Evolutionary conservation across 768 basidiomycete species (phyloP).

Genomic region (Phanerochaete carnosa): DNA sequence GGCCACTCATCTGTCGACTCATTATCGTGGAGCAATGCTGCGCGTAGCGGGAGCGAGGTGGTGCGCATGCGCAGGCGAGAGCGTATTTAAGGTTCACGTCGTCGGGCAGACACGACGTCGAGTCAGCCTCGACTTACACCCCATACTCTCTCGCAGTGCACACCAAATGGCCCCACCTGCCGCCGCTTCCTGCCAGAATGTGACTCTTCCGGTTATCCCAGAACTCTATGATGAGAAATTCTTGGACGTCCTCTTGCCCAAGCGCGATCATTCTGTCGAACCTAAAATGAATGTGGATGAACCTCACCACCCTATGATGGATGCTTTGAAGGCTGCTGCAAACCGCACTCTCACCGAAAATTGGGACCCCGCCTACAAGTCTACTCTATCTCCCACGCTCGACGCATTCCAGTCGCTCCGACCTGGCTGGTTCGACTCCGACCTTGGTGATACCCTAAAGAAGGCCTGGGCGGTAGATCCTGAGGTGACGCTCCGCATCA

Average conservation of each 20-base stretch:
- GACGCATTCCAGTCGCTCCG: conserved; percentile 54
- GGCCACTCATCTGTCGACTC: background rate
- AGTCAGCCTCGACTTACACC: background rate
- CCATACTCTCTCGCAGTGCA: background rate
- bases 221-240: conserved; percentile 57
- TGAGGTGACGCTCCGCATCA: conserved; percentile 54
- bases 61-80: background rate
- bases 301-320: conserved; percentile 49
- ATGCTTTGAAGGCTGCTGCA: conserved; percentile 41
- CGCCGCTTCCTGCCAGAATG: conserved; percentile 36
- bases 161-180: conserved; percentile 11
- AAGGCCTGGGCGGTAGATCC: conserved; percentile 60
- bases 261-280: background rate
- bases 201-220: conserved; percentile 52
- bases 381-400: conserved; percentile 49
- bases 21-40: background rate
- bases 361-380: conserved; percentile 44
- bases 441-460: conserved; percentile 28
- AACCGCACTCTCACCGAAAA: conserved; percentile 51
- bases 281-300: background rate
- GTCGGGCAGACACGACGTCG: background rate
- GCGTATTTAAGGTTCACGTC: background rate
- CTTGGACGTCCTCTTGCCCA: conserved; percentile 54
- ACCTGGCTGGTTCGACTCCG: background rate
- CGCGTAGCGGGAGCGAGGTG: background rate